Percentiles rank a stretch among this genome's conserved stretches.
These are phyloP conservation scores for Prunus yedoensis DNA, from an alignment of 331 rosid species.

Conservation along the genomic window DNA sequence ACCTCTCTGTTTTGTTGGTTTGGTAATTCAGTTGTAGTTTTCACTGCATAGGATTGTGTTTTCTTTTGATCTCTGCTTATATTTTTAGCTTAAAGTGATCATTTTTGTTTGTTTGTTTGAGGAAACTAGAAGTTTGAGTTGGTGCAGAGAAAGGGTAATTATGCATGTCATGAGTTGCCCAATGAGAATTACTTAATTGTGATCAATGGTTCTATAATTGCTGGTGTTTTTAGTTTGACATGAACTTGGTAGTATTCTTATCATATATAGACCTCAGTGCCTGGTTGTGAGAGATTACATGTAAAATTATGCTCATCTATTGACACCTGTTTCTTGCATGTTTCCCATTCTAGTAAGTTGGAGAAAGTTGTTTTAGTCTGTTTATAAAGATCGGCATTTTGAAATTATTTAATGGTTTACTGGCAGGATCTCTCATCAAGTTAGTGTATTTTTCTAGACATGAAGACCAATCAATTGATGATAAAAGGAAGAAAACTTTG, in stretches of 20 bases:
- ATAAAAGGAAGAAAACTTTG: constrained; percentile 56
- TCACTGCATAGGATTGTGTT: constrained; percentile 2
- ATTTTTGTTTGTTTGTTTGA: neutral
- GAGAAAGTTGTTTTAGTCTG: neutral
- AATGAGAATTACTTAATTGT: neutral
- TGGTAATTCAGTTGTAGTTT: neutral
- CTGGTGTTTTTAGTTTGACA: neutral
- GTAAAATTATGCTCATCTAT: neutral
- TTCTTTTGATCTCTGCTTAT: neutral
- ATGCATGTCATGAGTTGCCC: neutral
- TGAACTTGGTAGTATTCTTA: neutral
- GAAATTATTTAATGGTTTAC: neutral
- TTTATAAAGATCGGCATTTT: neutral
- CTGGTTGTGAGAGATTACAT: neutral
- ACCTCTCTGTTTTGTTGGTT: constrained; percentile 6
- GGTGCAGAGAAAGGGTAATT: neutral
- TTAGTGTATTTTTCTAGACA: constrained; percentile 90
- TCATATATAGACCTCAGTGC: neutral
- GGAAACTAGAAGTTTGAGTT: neutral
- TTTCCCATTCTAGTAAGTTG: neutral
- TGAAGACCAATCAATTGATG: constrained; percentile 53
- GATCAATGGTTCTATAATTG: neutral
- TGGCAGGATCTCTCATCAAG: constrained; percentile 85
- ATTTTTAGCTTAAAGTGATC: neutral
- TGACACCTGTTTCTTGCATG: too few relatives aligned